Evolutionary conservation across 1,139 yeast genomes (phyloP), one percentile per base, ranked within the genome.

Genomic region (Debaryomyces sp.): DNA sequence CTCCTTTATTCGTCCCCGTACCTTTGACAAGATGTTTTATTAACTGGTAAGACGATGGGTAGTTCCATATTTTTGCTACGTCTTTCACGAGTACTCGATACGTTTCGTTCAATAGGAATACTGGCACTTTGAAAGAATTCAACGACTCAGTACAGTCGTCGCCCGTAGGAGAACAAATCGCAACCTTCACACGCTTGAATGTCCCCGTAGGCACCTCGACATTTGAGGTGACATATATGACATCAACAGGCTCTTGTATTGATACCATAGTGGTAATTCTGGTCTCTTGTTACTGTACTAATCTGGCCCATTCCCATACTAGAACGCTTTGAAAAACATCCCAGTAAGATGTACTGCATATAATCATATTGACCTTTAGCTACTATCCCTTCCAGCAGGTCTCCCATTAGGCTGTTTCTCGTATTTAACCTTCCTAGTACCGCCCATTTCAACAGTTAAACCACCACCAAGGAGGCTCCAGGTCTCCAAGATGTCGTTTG

Each of bases 21-120:
- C 51, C 48, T 48, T 67, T 69, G 1, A 68, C 49, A 2, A 75
- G 38, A 49, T 59, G 60, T 13, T 56, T 53, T 13, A 75, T 64
- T 17, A 76, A 54, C 52, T 76, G 81, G 51, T 75, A 75, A 5
- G 79, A 70, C 2, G 80, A 75, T 1, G 80, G 78, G 50, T 60
- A 75, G 49, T 69, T 70, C 74, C 77, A 75, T 3, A 66, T 49
- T n/a, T 34, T 37, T 4, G 75, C 68, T 48, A 76, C 57, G 49
- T 73, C 68, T 45, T 66, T 66, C 3, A 71, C 45, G 38, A 75
- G 59, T 2, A 71, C 71, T 43, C 58, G 62, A 27, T 61, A 36
- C n/a, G 15, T 18, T 5, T 36, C 42, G 38, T 44, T 38, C 9
- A 35, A 17, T 27, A 41, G 39, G 23, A 50, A 50, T 15, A 46